A percentile compares a stretch with the other conserved stretches of the same genome.
phyloP scores from a whole-genome alignment of 2,329 filamentous ascomycete genomes.

The Phyllosticta citribraziliensis region DNA sequence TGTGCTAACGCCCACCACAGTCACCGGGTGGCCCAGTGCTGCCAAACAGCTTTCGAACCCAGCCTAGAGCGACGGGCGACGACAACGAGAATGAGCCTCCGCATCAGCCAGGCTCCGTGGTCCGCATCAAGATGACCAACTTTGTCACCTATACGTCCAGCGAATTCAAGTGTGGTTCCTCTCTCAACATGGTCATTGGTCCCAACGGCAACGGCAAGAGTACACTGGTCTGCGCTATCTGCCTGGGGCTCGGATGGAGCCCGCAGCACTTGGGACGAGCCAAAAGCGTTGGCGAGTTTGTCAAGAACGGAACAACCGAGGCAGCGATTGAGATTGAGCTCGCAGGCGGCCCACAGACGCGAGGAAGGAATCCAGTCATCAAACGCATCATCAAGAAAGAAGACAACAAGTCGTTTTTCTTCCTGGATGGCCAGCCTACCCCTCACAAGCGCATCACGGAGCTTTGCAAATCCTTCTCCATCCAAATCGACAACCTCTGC shows the following conservation, averaged over 20 bases:
- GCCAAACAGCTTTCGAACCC: conserved; percentile 8
- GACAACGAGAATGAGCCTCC: conserved; percentile 11
- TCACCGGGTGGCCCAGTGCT: conserved; percentile 3
- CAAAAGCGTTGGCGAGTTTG: conserved; percentile 76
- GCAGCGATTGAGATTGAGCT: conserved; percentile 89
- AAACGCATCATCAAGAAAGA: conserved; percentile 69
- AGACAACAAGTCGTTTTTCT: conserved; percentile 72
- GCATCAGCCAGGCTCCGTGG: conserved; percentile 66
- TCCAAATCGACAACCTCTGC: conserved; percentile 95
- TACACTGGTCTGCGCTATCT: conserved; percentile 93
- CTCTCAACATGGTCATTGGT: conserved; percentile 95
- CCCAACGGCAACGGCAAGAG: conserved; percentile 99
- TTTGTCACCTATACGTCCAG: conserved; percentile 94
- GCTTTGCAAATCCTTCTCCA: conserved; percentile 63
- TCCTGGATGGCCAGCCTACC: conserved; percentile 57
- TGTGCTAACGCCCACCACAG: not conserved
- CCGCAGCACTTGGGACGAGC: conserved; percentile 75
- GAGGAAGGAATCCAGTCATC: conserved; percentile 60
- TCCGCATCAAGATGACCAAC: conserved; percentile 74
- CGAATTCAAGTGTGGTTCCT: conserved; percentile 84
- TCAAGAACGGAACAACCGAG: conserved; percentile 74
- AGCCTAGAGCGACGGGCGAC: conserved; percentile 8
- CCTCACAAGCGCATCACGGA: conserved; percentile 54
- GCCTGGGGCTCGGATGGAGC: conserved; percentile 77
- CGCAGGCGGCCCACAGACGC: conserved; percentile 48